Evolutionary conservation across 1,139 yeast genomes (phyloP).

Genomic region (Candida sp.): DNA sequence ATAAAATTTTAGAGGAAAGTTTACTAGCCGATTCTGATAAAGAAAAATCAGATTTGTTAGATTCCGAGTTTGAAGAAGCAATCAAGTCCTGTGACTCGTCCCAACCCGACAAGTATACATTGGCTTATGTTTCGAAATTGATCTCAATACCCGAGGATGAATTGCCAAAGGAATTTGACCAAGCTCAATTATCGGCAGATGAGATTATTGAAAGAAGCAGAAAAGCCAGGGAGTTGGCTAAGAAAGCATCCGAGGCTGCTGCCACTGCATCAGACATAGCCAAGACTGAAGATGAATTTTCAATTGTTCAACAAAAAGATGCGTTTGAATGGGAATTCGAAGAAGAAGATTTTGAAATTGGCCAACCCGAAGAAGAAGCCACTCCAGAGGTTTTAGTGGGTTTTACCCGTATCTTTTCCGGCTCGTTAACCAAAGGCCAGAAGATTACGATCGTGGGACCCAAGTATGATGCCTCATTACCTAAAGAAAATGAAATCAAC

Average conservation of each 20-base stretch:
- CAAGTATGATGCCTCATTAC: conserved; percentile 71
- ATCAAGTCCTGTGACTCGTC: conserved; percentile 60
- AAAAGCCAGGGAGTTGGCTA: conserved; percentile 67
- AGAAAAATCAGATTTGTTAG: conserved; percentile 31
- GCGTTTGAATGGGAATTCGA: conserved; percentile 49
- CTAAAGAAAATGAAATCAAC: conserved; percentile 43
- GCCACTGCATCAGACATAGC: conserved; percentile 18
- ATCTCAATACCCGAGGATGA: conserved; percentile 81
- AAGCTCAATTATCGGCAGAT: conserved; percentile 41
- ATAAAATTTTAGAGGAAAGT: conserved; percentile 56
- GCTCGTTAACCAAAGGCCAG: conserved; percentile 74
- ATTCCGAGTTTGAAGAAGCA: conserved; percentile 45
- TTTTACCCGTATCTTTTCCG: conserved; percentile 86
- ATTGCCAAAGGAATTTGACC: conserved; percentile 53
- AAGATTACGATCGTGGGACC: conserved; percentile 78
- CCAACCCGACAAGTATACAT: conserved; percentile 51
- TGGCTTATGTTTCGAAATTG: conserved; percentile 90
- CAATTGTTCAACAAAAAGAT: conserved; percentile 24
- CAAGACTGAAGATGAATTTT: conserved; percentile 25
- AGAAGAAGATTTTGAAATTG: conserved; percentile 33
- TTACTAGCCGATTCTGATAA: conserved; percentile 40
- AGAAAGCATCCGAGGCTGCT: conserved; percentile 65
- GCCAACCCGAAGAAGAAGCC: conserved; percentile 37
- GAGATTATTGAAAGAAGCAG: conserved; percentile 68
- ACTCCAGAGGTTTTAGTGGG: conserved; percentile 71